Evolutionary conservation across 1,139 yeast genomes (phyloP), one percentile per base, ranked within the genome.

Genomic region (Blastobotrys ciferrii): DNA sequence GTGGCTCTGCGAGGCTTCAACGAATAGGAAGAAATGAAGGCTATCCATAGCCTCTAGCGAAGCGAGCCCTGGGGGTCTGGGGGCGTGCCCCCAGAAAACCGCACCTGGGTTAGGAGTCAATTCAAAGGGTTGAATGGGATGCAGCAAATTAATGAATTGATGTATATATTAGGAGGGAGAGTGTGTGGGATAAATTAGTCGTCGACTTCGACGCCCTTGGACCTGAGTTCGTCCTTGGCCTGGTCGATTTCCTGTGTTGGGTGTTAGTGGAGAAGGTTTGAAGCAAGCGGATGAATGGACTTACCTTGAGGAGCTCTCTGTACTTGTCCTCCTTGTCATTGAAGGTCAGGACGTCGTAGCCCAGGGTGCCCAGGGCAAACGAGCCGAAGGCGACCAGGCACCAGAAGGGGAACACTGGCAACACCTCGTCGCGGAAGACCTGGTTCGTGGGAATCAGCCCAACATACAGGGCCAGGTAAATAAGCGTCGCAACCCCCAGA

Each of bases 391-490:
- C 61, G 31, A 84, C 87, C 57, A 84, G 69, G 0, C 72, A 76
- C 91, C 91, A 84, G 74, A 77, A 81, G 46, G 92, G 92, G 51
- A 84, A 68, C 61, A 74, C 75, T 20, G 91, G 91, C 55, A 84
- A 68, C 51, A 84, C 76, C 56, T 82, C 82, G 35, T 71, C 62
- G 47, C 73, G 77, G 58, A 84, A 60, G 39, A 66, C 60, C 14
- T 66, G 68, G n/a, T 82, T 72, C 2, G 77, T 67, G 37, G 91
- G 89, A 50, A 84, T 70, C 23, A 76, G 73, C 15, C 83, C 82
- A 17, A 73, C 58, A 57, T 66, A 68, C 32, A 83, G 70, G 1
- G 81, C 77, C 59, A 77, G 70, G 69, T 84, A 84, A 2, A 81
- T 60, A 1, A 83, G 77, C 5, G 77, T 65, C 32, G 74, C 59